Conservation (phyloP, 1,284 basidiomycete species). For the Lignosus rhinocerotis region DNA sequence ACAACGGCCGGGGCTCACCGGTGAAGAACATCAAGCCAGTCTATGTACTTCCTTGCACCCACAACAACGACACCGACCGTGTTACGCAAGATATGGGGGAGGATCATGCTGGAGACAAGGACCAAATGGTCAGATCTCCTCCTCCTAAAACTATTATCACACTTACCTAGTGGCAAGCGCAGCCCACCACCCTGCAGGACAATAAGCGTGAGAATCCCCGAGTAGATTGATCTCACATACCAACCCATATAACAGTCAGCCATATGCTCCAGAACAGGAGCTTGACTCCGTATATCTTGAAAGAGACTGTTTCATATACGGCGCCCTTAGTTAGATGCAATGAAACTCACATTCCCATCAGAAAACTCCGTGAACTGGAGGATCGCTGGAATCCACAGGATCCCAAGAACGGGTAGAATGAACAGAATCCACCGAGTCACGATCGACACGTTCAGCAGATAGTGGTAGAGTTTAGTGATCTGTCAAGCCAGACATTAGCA, state of each 20-base stretch:
- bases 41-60: constrained; percentile 69
- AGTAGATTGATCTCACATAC: constrained; percentile 36
- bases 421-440: constrained; percentile 81
- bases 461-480: constrained; percentile 67
- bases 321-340: background rate
- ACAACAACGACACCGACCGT: constrained; percentile 77
- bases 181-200: constrained; percentile 75
- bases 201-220: background rate
- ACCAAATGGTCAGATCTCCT: background rate
- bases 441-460: constrained; percentile 76
- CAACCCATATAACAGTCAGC: constrained; percentile 77
- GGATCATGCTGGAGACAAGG: constrained; percentile 41
- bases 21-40: constrained; percentile 70
- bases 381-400: constrained; percentile 81
- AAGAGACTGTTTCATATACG: background rate
- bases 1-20: constrained; percentile 37
- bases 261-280: constrained; percentile 89
- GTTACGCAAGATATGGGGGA: constrained; percentile 57
- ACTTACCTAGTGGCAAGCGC: constrained; percentile 64
- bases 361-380: constrained; percentile 63
- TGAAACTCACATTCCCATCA: constrained; percentile 48
- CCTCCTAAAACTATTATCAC: background rate
- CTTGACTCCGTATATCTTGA: constrained; percentile 58
- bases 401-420: constrained; percentile 69
- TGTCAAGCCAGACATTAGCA: constrained; percentile 26